phyloP scores from a whole-genome alignment of 2,329 filamentous ascomycete species.

The Epichloe amarillans region DNA sequence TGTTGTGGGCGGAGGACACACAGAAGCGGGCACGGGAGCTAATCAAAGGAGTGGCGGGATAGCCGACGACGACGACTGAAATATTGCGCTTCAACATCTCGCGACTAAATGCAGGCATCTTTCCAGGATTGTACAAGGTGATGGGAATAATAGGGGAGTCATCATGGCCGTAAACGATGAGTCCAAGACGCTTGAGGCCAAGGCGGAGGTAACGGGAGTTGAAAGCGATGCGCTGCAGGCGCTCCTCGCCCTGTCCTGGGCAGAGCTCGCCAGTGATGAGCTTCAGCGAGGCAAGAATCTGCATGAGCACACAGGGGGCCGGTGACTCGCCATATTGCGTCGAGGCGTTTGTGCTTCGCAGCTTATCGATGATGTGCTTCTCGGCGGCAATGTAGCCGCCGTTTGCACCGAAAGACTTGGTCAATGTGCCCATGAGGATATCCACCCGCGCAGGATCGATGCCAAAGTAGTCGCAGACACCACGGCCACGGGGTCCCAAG shows the following conservation, averaged over 20 bases:
- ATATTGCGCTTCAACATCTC: constrained; percentile 98
- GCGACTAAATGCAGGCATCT: constrained; percentile 96
- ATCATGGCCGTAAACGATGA: constrained; percentile 94
- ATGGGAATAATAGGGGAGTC: constrained; percentile 95
- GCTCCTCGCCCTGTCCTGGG: constrained; percentile 88
- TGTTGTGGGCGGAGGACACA: constrained; percentile 90
- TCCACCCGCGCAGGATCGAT: constrained; percentile 81
- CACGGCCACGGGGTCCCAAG: constrained; percentile 73
- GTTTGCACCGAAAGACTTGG: constrained; percentile 96
- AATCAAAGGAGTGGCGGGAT: constrained; percentile 90
- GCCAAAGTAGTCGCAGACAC: constrained; percentile 95
- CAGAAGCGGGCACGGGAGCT: constrained; percentile 93
- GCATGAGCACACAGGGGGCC: constrained; percentile 73
- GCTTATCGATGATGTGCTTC: constrained; percentile 83
- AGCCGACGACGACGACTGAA: constrained; percentile 91
- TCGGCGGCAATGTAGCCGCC: constrained; percentile 89
- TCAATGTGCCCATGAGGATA: constrained; percentile 95
- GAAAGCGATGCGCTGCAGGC: constrained; percentile 89
- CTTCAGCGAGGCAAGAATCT: constrained; percentile 75
- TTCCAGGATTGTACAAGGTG: constrained; percentile 93
- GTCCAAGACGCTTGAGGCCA: constrained; percentile 88
- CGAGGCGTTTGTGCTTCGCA: constrained; percentile 73
- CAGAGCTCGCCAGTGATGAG: constrained; percentile 81
- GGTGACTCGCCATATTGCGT: constrained; percentile 81
- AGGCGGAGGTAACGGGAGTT: constrained; percentile 97